phyloP scores from a whole-genome alignment of 2,329 filamentous ascomycete species.

The Cytospora piceae region DNA sequence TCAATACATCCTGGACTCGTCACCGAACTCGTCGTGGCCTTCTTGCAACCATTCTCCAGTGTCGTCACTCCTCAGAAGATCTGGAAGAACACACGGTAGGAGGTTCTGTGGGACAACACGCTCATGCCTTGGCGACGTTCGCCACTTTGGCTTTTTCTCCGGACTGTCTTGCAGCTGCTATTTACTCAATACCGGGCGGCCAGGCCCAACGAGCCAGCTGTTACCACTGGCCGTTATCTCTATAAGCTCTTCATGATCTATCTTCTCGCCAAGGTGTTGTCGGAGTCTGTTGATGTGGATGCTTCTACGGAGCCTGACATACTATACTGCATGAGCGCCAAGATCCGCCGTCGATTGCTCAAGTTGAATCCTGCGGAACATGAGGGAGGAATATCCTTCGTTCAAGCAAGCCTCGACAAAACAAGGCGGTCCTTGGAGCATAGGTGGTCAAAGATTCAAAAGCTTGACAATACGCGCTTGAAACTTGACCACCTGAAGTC shows the following conservation, averaged over 20 bases:
- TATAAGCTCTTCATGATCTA: constrained; percentile 59
- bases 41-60: constrained; percentile 46
- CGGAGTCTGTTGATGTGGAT: constrained; percentile 28
- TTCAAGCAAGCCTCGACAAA: neutral
- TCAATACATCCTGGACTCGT: constrained; percentile 54
- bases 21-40: constrained; percentile 50
- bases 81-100: constrained; percentile 58
- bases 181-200: constrained; percentile 4
- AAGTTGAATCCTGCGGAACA: constrained; percentile 41
- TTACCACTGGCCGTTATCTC: constrained; percentile 3
- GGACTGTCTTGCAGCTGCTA: constrained; percentile 27
- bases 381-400: neutral
- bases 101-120: constrained; percentile 50
- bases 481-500: neutral
- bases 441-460: constrained; percentile 2
- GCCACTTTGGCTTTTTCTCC: constrained; percentile 28
- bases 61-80: constrained; percentile 38
- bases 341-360: constrained; percentile 46
- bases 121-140: constrained; percentile 30
- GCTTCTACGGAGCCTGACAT: constrained; percentile 35
- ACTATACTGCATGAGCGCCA: constrained; percentile 47
- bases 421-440: neutral
- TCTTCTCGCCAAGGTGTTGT: constrained; percentile 45
- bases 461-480: neutral
- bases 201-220: neutral